Base-by-base conservation (phyloP, 2,329 filamentous ascomycete species). In the Coniochaeta sp. region DNA sequence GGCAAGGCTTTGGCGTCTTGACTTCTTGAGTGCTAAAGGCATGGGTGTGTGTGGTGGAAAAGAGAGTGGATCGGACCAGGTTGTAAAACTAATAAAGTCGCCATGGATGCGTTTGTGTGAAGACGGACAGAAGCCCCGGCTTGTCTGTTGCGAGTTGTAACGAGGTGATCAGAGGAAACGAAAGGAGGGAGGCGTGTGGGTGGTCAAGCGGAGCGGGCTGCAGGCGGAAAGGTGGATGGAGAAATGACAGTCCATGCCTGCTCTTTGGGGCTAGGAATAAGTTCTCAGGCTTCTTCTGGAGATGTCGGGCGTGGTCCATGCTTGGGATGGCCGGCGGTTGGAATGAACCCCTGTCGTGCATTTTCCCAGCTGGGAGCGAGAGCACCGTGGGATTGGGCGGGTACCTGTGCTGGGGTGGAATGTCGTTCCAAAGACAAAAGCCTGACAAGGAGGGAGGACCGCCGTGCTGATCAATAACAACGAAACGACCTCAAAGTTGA, bases 181-280 rank as follows among this genome's bases (percentile, higher is more conserved):
- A 36, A 38, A 26, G 54, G 34, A 36, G 50, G 50, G 50, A 36
- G 50, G 28, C 59, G 64, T 61, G 62, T 64, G 66, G 65, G 65
- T 60, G 66, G 65, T 65, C 65, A 66, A 66, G 64, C 64, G 65
- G 63, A 68, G 65, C 60, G 62, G 28, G 54, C 54, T 55, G 26
- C 26, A 36, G 54, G 54, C 30, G 54, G 26, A 30, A 52, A 47
- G 40, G 22, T 30, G 47, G 47, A 52, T 52, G 47, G 47, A 30
- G 47, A 52, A 52, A 52, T 52, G 47, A 52, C 22, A 52, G 5
- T 12, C 47, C 47, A 52, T 52, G 47, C 26, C 47, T 47, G 42
- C 22, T 19, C 14, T 47, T 26, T 24, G 17, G 47, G n/a, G 26
- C 47, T 28, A 52, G 47, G 47, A 52, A 52, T 52, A 52, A 50